phyloP scores from a whole-genome alignment of 2,329 filamentous ascomycete species.

The Sporothrix phasma region DNA sequence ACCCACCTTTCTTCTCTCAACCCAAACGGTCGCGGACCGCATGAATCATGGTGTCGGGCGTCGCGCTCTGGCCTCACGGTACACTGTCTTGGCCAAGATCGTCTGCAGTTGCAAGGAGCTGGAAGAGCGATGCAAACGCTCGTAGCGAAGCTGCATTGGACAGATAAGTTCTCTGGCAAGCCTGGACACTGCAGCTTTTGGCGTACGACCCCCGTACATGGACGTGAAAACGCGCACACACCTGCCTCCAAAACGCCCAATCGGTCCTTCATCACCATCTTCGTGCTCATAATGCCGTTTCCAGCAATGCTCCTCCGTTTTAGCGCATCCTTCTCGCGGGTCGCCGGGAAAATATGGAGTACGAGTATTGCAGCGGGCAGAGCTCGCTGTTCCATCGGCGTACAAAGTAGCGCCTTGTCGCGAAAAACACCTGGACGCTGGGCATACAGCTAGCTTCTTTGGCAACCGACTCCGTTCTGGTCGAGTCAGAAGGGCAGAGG shows the following conservation, averaged over 20 bases:
- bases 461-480: slow-evolving; percentile 12
- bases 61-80: neutral
- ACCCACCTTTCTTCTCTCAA: neutral
- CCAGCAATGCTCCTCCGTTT: neutral
- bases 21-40: neutral
- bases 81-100: neutral
- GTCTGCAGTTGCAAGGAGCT: neutral
- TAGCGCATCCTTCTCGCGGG: neutral
- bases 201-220: no score
- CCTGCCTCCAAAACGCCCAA: neutral
- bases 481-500: slow-evolving; percentile 10
- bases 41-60: neutral
- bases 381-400: neutral
- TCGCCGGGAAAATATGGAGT: neutral
- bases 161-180: no score
- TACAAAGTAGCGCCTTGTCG: neutral
- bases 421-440: neutral
- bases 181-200: no score
- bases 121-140: neutral
- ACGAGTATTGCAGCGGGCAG: no score
- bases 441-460: neutral
- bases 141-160: no score
- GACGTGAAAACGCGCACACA: neutral
- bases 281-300: neutral
- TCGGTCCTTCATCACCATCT: neutral